Base-by-base conservation (phyloP, 129 eudicot genomes). In the Flaveria brownii region DNA sequence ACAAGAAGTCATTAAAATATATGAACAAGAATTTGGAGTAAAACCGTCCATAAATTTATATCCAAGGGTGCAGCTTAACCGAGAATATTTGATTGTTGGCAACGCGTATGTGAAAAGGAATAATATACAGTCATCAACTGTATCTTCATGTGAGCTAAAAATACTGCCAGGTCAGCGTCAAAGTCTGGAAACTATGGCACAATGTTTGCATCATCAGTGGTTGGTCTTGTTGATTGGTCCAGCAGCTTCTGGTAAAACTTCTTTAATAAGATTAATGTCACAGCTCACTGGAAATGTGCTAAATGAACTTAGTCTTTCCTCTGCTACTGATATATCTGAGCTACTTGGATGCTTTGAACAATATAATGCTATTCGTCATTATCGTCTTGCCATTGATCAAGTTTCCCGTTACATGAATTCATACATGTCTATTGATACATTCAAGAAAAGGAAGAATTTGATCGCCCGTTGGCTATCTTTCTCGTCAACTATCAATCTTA, bases 261-360 rank as follows among this genome's bases (percentile, higher is more conserved):
- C 99, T n/a, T 64, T 91, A 79, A 54, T 95, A 78, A 84, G 99
- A 80, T 70, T 91, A 69, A 85, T 91, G 61, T 86, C 97, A 13
- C 87, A 86, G 80, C 87, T 95, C 39, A 86, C 96, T 60, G 99
- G 99, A 47, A 95, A 88, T 68, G 88, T 85, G 17, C 86, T 95
- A 39, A 86, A 91, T 78, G 99, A 95, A 76, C 85, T 95, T 52
- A 91, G 85, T 81, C 92, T 95, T 80, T 95, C 99, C 2, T 87
- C 99, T 70, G 87, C 96, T 14, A 87, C 97, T 74, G 99, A 95
- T 82, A 95, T 91, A 76, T 87, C 97, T 45, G 99, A 95, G 51
- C 79, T 95, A 52, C 97, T 95, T 80, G 99, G 99, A 81, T 89
- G 86, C 78, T 95, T 95, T 75, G 99, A 95, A 86, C 99, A 95